Percentiles rank a stretch among this genome's conserved stretches.
phyloP scores from a whole-genome alignment of 805 yeast genomes.

The Pichia eremophila region DNA sequence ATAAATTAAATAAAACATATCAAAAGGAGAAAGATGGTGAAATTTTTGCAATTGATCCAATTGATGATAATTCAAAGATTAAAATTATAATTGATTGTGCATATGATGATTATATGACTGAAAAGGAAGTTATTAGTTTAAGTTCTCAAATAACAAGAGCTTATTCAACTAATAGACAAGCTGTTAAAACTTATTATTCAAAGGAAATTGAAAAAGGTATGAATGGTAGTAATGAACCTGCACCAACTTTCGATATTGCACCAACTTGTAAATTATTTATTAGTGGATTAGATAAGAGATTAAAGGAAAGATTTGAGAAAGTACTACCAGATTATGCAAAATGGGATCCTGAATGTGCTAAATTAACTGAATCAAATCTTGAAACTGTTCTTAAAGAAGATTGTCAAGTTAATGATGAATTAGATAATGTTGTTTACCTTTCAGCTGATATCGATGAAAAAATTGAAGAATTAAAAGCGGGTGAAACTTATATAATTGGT shows the following conservation, averaged over 20 bases:
- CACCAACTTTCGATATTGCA: slow-evolving; percentile 2
- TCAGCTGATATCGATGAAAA: slow-evolving; percentile 81
- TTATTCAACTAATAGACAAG: slow-evolving; percentile 60
- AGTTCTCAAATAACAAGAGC: slow-evolving; percentile 74
- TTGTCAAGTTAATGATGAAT: slow-evolving; percentile 31
- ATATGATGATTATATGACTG: slow-evolving; percentile 84
- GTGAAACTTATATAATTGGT: slow-evolving; percentile 77
- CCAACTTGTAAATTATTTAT: slow-evolving; percentile 48
- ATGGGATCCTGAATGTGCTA: slow-evolving; percentile 54
- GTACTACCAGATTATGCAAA: slow-evolving; percentile 47
- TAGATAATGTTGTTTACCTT: slow-evolving; percentile 49
- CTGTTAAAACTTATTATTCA: slow-evolving; percentile 33
- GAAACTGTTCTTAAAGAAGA: slow-evolving; percentile 37
- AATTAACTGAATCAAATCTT: slow-evolving; percentile 35
- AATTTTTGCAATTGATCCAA: slow-evolving; percentile 29
- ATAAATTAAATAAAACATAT: slow-evolving; percentile 14
- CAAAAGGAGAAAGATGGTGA: slow-evolving; percentile 35
- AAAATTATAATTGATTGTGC: slow-evolving; percentile 75
- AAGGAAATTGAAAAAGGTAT: background rate
- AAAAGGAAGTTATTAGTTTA: slow-evolving; percentile 58
- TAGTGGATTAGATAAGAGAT: slow-evolving; percentile 54
- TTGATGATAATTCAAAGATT: slow-evolving; percentile 2
- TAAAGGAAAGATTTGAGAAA: slow-evolving; percentile 60
- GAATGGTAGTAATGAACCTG: background rate
- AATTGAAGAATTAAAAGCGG: slow-evolving; percentile 53